phyloP scores from a whole-genome alignment of 2,329 filamentous ascomycete genomes.

The Colletotrichum sp. region DNA sequence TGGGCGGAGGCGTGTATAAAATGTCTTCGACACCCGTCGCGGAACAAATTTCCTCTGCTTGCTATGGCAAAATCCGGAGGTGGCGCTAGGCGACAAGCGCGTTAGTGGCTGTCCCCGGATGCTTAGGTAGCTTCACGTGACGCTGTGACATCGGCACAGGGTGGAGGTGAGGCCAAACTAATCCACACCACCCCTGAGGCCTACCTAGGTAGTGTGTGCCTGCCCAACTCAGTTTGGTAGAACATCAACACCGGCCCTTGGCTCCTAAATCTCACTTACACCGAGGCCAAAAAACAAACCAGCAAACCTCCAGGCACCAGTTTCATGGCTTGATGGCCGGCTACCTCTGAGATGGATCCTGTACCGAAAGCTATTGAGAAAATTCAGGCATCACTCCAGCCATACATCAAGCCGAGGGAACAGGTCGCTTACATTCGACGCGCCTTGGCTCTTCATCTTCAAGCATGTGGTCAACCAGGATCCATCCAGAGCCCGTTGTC shows the following conservation, averaged over 20 bases:
- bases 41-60: conserved; percentile 20
- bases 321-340: not conserved
- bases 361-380: conserved; percentile 39
- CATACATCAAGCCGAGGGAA: conserved; percentile 62
- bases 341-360: conserved; percentile 25
- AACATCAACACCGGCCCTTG: not conserved
- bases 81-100: conserved; percentile 4
- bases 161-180: not conserved
- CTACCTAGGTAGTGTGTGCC: not conserved
- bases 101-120: not conserved
- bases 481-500: conserved; percentile 51
- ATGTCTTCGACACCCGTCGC: conserved; percentile 3
- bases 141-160: not conserved
- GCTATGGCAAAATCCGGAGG: not conserved
- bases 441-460: conserved; percentile 59
- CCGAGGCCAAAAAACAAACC: not conserved
- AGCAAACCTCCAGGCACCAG: not conserved
- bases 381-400: conserved; percentile 50
- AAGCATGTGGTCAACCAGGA: conserved; percentile 49
- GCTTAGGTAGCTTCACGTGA: not conserved
- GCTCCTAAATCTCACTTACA: not conserved
- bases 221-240: not conserved
- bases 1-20: conserved; percentile 6
- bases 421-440: conserved; percentile 62
- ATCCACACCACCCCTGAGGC: conserved; percentile 10